Conservation (phyloP, 78 protist species). For the Dictyostelium firmibasis region DNA sequence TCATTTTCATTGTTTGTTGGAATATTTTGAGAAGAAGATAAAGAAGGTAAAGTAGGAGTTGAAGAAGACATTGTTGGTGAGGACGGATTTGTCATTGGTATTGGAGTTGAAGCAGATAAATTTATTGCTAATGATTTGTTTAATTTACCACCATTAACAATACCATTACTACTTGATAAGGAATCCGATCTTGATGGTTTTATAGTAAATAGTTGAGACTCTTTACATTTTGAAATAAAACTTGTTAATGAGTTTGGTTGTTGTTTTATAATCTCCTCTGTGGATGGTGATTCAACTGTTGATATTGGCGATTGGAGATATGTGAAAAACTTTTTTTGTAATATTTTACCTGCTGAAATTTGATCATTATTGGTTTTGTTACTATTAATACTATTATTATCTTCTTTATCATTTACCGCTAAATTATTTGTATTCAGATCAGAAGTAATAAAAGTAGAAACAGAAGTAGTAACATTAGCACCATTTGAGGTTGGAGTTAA, state of each 20-base stretch:
- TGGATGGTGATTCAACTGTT: slow-evolving; percentile 29
- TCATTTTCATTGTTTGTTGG: background rate
- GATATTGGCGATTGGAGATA: slow-evolving; percentile 66
- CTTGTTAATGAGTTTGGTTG: slow-evolving; percentile 34
- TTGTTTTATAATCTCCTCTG: slow-evolving; percentile 1
- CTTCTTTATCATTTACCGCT: slow-evolving; percentile 1
- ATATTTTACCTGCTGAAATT: background rate
- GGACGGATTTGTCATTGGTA: background rate
- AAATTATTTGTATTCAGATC: background rate
- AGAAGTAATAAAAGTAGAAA: background rate
- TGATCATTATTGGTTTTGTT: background rate
- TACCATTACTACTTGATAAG: background rate
- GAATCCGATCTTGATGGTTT: slow-evolving; percentile 28
- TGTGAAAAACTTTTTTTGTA: slow-evolving; percentile 25
- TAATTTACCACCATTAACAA: background rate
- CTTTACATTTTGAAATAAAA: slow-evolving; percentile 22
- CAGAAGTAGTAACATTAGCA: background rate
- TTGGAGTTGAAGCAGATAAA: background rate
- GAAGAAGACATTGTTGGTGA: background rate
- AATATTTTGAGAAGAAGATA: background rate
- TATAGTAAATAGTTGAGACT: slow-evolving; percentile 20
- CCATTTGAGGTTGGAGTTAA: background rate
- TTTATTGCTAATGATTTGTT: background rate
- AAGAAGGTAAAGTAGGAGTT: background rate
- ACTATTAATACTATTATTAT: background rate